Percentiles rank a stretch among this genome's conserved stretches.
phyloP scores from a whole-genome alignment of 2,329 filamentous ascomycete genomes.

The Cytospora piceae region DNA sequence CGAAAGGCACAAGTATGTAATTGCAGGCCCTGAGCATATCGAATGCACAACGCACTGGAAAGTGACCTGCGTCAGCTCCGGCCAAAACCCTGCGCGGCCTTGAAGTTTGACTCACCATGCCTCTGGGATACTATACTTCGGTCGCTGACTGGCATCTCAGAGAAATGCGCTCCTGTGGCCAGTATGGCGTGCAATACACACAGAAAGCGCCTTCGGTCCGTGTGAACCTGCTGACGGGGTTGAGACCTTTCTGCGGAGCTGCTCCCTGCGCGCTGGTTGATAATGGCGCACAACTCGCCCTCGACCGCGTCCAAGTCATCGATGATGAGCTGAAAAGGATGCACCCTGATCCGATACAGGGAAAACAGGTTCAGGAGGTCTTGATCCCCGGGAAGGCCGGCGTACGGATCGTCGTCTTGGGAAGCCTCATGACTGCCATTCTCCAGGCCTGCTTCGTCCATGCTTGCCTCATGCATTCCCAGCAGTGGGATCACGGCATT shows the following conservation, averaged over 20 bases:
- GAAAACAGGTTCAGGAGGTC: slow-evolving; percentile 13
- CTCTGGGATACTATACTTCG: slow-evolving; percentile 1
- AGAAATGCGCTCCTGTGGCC: slow-evolving; percentile 18
- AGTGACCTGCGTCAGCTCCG: neutral
- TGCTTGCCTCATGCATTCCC: neutral
- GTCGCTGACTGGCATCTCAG: slow-evolving; percentile 10
- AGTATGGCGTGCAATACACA: slow-evolving; percentile 15
- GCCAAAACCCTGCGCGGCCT: neutral
- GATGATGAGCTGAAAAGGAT: slow-evolving; percentile 12
- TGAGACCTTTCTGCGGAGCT: neutral
- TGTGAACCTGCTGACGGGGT: neutral
- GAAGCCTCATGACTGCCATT: neutral
- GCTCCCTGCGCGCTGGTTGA: slow-evolving; percentile 1
- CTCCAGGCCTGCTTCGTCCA: neutral
- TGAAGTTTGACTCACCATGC: neutral
- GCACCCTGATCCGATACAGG: slow-evolving; percentile 9
- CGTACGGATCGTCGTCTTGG: neutral
- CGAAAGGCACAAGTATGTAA: neutral
- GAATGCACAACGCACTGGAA: slow-evolving; percentile 10
- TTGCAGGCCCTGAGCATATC: slow-evolving; percentile 12
- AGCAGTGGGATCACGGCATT: neutral
- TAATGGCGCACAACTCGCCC: slow-evolving; percentile 4
- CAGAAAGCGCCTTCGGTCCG: neutral
- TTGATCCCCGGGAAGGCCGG: slow-evolving; percentile 5
- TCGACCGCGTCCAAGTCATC: slow-evolving; percentile 16